Evolutionary conservation across 208 protist species (phyloP).

Genomic region (Tritrichomonas musculus): DNA sequence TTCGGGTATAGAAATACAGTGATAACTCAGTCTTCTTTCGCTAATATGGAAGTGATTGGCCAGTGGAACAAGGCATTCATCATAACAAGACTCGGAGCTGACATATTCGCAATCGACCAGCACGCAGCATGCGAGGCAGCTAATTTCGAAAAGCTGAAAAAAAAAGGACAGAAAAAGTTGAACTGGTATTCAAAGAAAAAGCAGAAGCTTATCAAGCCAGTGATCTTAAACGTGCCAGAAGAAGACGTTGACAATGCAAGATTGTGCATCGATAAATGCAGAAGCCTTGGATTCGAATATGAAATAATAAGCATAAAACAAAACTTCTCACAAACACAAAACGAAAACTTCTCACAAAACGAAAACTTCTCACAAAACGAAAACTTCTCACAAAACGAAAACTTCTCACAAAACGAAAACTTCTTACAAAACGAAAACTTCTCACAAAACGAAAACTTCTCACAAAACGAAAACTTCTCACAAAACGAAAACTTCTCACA

Average conservation of each 20-base stretch:
- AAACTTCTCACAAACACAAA: too few relatives aligned
- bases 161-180: too few relatives aligned
- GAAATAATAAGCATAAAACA: neutral
- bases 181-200: neutral
- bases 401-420: too few relatives aligned
- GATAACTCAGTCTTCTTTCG: neutral
- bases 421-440: too few relatives aligned
- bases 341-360: too few relatives aligned
- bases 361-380: too few relatives aligned
- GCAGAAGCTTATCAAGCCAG: neutral
- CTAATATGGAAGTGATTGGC: slow-evolving; percentile 8
- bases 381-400: too few relatives aligned
- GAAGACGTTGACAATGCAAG: neutral
- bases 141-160: slow-evolving; percentile 6
- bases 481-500: too few relatives aligned
- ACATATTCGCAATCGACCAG: slow-evolving; percentile 22
- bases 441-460: too few relatives aligned
- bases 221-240: neutral
- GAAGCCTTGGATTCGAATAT: slow-evolving; percentile 18
- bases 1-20: neutral
- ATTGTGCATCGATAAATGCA: neutral
- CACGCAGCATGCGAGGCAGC: neutral
- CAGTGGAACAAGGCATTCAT: slow-evolving; percentile 28
- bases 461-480: too few relatives aligned
- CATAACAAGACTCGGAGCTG: neutral